Percentiles rank a stretch among this genome's conserved stretches.
Conservation (phyloP, 192 early-diverging fungal genomes). For the Rhizophagus prolifer region DNA sequence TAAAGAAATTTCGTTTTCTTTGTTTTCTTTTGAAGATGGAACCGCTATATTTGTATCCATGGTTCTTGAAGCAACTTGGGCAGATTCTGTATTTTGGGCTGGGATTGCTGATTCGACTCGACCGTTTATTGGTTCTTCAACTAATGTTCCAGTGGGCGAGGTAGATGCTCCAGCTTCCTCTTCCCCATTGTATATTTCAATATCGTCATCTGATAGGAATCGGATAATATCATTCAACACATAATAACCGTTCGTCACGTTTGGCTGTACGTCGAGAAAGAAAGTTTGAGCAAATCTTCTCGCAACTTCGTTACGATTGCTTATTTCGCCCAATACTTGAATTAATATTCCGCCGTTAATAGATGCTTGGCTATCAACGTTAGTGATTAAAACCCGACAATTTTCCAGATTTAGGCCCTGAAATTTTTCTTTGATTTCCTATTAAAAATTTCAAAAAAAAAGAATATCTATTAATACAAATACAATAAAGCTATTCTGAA, state of each 20-base stretch:
- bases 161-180: constrained; percentile 22
- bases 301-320: constrained; percentile 70
- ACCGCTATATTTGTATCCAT: background rate
- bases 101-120: background rate
- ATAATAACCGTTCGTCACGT: constrained; percentile 86
- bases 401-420: constrained; percentile 73
- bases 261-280: constrained; percentile 77
- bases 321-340: constrained; percentile 91
- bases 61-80: background rate
- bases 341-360: constrained; percentile 76
- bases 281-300: constrained; percentile 94
- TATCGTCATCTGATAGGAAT: constrained; percentile 81
- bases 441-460: background rate
- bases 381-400: constrained; percentile 84
- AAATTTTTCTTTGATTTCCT: constrained; percentile 84
- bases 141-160: constrained; percentile 10
- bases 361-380: constrained; percentile 81
- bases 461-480: background rate
- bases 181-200: constrained; percentile 51
- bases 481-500: background rate
- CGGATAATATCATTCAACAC: constrained; percentile 94
- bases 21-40: background rate
- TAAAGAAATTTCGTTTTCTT: background rate
- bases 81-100: background rate
- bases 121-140: constrained; percentile 25